phyloP scores from a whole-genome alignment of 2,329 filamentous ascomycete species.

The Daldinia sp. region DNA sequence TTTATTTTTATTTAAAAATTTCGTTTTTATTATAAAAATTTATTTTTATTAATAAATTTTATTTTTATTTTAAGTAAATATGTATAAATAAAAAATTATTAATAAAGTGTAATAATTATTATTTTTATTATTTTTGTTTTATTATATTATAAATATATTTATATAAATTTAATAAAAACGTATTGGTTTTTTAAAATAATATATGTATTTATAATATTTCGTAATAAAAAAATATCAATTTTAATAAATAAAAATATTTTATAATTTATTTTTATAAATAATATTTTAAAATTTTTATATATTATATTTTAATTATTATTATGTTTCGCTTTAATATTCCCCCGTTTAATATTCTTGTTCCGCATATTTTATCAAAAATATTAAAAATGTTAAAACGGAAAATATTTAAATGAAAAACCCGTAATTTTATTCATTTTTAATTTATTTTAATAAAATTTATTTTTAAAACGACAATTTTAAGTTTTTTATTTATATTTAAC shows the following conservation, averaged over 20 bases:
- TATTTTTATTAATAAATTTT: too few species aligned
- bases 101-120: neutral
- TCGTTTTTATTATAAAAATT: neutral
- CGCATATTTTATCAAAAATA: neutral
- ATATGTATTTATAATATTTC: neutral
- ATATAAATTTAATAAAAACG: neutral
- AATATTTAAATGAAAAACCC: too few species aligned
- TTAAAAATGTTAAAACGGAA: neutral
- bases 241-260: neutral
- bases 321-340: neutral
- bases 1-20: neutral
- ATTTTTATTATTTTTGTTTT: neutral
- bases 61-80: neutral
- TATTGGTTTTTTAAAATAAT: neutral
- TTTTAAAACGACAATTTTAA: too few species aligned
- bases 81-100: neutral
- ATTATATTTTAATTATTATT: neutral
- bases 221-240: neutral
- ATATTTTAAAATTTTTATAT: neutral
- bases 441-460: too few species aligned
- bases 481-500: too few species aligned
- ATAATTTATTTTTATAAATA: neutral
- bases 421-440: too few species aligned
- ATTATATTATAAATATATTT: neutral
- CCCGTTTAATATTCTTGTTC: neutral